Conservation (phyloP, 2,329 filamentous ascomycete genomes). For the Colletotrichum australisinense region DNA sequence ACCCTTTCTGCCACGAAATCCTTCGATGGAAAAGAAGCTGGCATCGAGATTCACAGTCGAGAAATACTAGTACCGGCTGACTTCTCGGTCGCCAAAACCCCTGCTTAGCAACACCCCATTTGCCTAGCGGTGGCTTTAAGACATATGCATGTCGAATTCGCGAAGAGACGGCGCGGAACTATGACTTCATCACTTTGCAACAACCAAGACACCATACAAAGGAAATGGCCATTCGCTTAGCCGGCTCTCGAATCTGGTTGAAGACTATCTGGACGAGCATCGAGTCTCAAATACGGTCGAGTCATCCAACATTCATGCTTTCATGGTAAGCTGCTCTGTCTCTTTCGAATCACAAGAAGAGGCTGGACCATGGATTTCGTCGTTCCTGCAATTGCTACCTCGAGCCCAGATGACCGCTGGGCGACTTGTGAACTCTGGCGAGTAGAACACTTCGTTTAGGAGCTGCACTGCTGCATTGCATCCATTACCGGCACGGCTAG, state of each 20-base stretch:
- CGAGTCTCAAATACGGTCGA: not conserved
- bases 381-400: not conserved
- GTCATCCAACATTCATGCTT: not conserved
- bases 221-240: not conserved
- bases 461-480: not conserved
- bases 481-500: not conserved
- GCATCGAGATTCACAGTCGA: not conserved
- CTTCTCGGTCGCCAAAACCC: not conserved
- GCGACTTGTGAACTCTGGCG: not conserved
- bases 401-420: not conserved
- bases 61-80: not conserved
- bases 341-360: not conserved
- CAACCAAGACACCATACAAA: not conserved
- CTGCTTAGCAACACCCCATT: not conserved
- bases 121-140: not conserved
- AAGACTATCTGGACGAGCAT: not conserved
- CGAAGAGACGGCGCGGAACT: not conserved
- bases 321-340: not conserved
- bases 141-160: not conserved
- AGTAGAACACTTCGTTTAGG: not conserved
- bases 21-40: not conserved
- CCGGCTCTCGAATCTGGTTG: not conserved
- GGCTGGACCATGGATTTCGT: not conserved
- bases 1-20: not conserved
- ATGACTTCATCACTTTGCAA: constrained; percentile 8